A percentile compares a stretch with the other conserved stretches of the same genome.
Evolutionary conservation across 768 basidiomycete genomes (phyloP).

Genomic region (Pluteus cervinus): DNA sequence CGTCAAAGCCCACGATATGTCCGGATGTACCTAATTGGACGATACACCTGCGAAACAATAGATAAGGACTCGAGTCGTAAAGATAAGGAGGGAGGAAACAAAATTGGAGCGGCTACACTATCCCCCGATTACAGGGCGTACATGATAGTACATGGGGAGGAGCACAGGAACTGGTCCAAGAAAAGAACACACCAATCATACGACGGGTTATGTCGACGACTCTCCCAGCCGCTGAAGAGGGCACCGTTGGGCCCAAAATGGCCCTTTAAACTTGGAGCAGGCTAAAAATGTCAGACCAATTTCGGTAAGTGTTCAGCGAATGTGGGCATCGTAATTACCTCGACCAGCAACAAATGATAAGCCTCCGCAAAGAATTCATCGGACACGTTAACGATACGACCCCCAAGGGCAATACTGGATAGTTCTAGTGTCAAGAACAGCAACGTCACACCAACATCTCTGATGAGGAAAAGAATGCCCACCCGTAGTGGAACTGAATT

Average conservation of each 20-base stretch:
- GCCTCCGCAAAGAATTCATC: conserved; percentile 97
- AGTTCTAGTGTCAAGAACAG: too few relatives aligned
- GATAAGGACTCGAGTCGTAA: background rate
- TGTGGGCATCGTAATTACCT: conserved; percentile 35
- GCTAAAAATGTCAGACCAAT: conserved; percentile 35
- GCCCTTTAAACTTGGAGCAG: conserved; percentile 86
- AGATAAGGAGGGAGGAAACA: too few relatives aligned
- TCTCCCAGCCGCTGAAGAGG: conserved; percentile 93
- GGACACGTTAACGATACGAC: conserved; percentile 65
- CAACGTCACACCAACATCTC: too few relatives aligned
- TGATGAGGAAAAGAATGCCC: too few relatives aligned
- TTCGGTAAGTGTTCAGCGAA: conserved; percentile 3
- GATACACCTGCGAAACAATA: conserved; percentile 63
- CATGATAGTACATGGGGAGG: too few relatives aligned
- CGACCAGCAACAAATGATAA: conserved; percentile 73
- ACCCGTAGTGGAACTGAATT: too few relatives aligned
- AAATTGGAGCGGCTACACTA: too few relatives aligned
- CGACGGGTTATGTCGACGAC: conserved; percentile 78
- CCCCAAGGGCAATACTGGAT: conserved; percentile 82
- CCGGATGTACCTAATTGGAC: conserved; percentile 81
- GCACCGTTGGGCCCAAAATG: conserved; percentile 97
- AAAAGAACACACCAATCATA: conserved; percentile 69
- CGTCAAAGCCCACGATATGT: conserved; percentile 74
- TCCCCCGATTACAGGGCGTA: too few relatives aligned
- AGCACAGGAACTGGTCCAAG: too few relatives aligned